Conservation (phyloP, 192 early-diverging fungal genomes). For the Entomortierella lignicola region DNA sequence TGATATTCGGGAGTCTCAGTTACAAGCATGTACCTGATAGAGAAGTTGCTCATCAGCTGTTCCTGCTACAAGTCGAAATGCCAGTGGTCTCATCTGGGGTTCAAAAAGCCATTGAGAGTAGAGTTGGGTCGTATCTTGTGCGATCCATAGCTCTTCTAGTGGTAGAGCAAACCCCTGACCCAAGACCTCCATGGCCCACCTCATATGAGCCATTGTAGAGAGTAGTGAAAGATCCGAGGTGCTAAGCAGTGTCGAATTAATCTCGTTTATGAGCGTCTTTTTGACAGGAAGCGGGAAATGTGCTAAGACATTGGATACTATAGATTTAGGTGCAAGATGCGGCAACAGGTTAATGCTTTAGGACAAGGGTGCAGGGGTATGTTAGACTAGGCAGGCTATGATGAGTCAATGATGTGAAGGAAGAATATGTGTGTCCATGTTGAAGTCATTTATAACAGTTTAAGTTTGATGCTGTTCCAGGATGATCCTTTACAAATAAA, state of each 20-base stretch:
- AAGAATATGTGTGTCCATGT: too few species aligned
- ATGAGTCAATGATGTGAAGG: too few species aligned
- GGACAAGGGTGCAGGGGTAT: too few species aligned
- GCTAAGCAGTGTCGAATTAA: slow-evolving; percentile 65
- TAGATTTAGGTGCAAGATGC: neutral
- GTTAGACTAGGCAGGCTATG: too few species aligned
- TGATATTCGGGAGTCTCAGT: neutral
- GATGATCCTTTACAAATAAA: neutral
- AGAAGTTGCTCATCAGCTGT: slow-evolving; percentile 73
- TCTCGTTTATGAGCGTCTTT: slow-evolving; percentile 73
- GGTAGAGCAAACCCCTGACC: slow-evolving; percentile 86
- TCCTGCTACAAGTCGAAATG: slow-evolving; percentile 61
- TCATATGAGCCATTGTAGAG: slow-evolving; percentile 80
- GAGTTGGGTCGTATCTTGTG: slow-evolving; percentile 72
- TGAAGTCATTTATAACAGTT: too few species aligned
- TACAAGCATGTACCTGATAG: slow-evolving; percentile 64
- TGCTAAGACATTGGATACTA: slow-evolving; percentile 78
- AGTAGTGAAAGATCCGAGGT: slow-evolving; percentile 70
- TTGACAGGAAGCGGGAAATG: slow-evolving; percentile 74
- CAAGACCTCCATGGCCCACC: slow-evolving; percentile 88
- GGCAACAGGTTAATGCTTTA: neutral
- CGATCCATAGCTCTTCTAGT: slow-evolving; percentile 78
- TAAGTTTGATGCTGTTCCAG: neutral
- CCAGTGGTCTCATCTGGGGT: slow-evolving; percentile 65
- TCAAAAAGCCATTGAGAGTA: slow-evolving; percentile 85